Conservation (phyloP, 345 rosid genomes). For the Arabidopsis suecica region DNA sequence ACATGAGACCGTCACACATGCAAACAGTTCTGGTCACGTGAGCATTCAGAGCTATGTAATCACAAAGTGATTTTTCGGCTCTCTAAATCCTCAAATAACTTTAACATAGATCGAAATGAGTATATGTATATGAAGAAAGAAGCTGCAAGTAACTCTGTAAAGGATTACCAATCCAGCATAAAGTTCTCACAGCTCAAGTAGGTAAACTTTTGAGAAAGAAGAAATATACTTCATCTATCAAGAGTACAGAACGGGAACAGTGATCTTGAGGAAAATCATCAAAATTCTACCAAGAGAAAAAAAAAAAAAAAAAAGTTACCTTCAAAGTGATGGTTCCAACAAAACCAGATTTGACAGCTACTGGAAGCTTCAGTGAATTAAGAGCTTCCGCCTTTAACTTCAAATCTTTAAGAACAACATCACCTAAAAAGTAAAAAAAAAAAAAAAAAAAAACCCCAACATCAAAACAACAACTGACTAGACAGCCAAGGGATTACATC, state of each 20-base stretch:
- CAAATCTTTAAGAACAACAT: slow-evolving; percentile 95
- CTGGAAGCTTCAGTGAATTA: slow-evolving; percentile 90
- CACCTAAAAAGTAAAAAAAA: slow-evolving; percentile 58
- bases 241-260: not conserved
- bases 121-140: slow-evolving; percentile 22
- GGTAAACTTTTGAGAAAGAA: slow-evolving; percentile 25
- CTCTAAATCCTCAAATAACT: not conserved
- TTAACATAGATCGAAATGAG: slow-evolving; percentile 13
- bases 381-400: slow-evolving; percentile 94
- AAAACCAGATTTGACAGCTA: slow-evolving; percentile 97
- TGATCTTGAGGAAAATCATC: slow-evolving; percentile 17
- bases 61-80: slow-evolving; percentile 25
- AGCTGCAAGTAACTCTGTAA: slow-evolving; percentile 17
- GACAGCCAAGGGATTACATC: slow-evolving; percentile 30
- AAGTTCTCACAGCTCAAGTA: slow-evolving; percentile 27
- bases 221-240: slow-evolving; percentile 9
- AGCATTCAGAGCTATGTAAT: slow-evolving; percentile 19
- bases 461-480: slow-evolving; percentile 29
- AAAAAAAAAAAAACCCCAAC: slow-evolving; percentile 29
- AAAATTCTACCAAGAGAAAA: slow-evolving; percentile 16
- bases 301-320: slow-evolving; percentile 50
- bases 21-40: slow-evolving; percentile 24
- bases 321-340: slow-evolving; percentile 88
- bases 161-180: slow-evolving; percentile 15
- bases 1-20: slow-evolving; percentile 24